These are phyloP conservation scores for Lentinula edodes DNA, from an alignment of 768 basidiomycete genomes.

Conservation along the genomic window DNA sequence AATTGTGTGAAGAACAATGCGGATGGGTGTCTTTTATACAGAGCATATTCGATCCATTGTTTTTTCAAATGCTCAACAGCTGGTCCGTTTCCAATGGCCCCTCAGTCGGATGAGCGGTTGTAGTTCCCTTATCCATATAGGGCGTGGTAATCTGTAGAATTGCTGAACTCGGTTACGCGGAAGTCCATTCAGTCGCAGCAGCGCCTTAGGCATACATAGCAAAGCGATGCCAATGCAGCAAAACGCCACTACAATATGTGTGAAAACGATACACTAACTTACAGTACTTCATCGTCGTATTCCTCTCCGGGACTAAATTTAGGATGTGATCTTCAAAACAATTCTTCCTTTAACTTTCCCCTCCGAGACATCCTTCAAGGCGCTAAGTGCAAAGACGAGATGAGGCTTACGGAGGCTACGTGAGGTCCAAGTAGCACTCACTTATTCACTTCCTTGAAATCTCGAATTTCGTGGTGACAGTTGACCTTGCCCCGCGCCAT, in stretches of 20 bases:
- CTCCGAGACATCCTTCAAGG: background rate
- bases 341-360: constrained; percentile 6
- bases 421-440: background rate
- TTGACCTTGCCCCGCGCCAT: constrained; percentile 5
- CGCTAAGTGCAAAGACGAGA: background rate
- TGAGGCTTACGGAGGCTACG: background rate
- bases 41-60: no score
- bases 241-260: background rate
- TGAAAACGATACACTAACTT: background rate
- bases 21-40: no score
- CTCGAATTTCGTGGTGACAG: constrained; percentile 5
- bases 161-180: background rate
- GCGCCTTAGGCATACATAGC: no score
- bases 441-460: constrained; percentile 4
- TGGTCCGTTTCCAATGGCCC: no score
- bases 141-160: background rate
- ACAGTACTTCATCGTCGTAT: background rate
- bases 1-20: background rate
- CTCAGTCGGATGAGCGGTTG: background rate
- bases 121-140: background rate
- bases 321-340: constrained; percentile 3
- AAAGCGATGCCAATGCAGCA: no score
- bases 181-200: background rate
- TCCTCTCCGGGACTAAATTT: background rate
- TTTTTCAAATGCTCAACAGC: no score